A percentile compares a stretch with the other conserved stretches of the same genome.
These are phyloP conservation scores for Priceomyces melissophilus DNA, from an alignment of 805 yeast species.

Conservation along the genomic window DNA sequence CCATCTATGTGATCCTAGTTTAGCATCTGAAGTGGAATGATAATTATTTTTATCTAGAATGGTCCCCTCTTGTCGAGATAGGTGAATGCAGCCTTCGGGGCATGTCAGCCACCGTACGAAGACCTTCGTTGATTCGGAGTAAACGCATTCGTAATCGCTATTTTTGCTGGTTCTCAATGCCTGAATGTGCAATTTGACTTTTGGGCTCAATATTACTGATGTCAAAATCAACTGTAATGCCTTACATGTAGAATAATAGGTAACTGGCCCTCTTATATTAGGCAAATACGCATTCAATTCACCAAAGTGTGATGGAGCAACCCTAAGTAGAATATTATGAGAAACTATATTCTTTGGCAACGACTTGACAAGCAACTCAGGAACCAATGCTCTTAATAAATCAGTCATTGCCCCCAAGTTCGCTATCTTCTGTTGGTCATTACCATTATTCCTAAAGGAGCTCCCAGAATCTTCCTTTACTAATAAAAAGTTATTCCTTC, in stretches of 20 bases:
- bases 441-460: not conserved
- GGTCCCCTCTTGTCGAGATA: slow-evolving; percentile 17
- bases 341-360: slow-evolving; percentile 45
- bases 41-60: slow-evolving; percentile 7
- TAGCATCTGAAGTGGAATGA: slow-evolving; percentile 36
- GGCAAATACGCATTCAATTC: slow-evolving; percentile 51
- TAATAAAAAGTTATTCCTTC: no score
- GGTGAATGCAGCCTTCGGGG: slow-evolving; percentile 48
- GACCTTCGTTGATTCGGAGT: slow-evolving; percentile 46
- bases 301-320: slow-evolving; percentile 51
- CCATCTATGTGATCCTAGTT: slow-evolving; percentile 41
- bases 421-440: slow-evolving; percentile 34
- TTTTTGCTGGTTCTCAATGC: slow-evolving; percentile 26
- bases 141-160: slow-evolving; percentile 27
- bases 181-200: slow-evolving; percentile 51
- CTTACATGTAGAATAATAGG: slow-evolving; percentile 56
- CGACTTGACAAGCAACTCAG: slow-evolving; percentile 44
- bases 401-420: slow-evolving; percentile 56
- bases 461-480: not conserved
- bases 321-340: slow-evolving; percentile 46
- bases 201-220: slow-evolving; percentile 53
- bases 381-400: slow-evolving; percentile 45
- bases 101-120: slow-evolving; percentile 59
- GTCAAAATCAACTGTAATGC: slow-evolving; percentile 53
- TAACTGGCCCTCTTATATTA: slow-evolving; percentile 48